phyloP scores from a whole-genome alignment of 441 rosid species.

The Pelargonium myrrhifolium region DNA sequence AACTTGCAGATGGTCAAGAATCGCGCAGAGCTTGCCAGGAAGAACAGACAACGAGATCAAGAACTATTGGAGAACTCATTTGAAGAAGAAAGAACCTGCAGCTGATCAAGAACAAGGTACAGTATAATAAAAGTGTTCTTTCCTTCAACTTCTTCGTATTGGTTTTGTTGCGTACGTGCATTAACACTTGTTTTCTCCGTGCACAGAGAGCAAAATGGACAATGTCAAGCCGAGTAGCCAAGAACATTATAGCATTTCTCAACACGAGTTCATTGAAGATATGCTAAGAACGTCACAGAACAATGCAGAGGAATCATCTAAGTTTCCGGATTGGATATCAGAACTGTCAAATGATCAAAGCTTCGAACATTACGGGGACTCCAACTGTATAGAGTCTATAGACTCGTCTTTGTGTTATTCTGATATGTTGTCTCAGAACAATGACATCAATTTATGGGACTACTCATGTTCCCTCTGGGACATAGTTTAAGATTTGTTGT shows the following conservation, averaged over 20 bases:
- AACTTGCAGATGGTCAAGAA: conserved; percentile 52
- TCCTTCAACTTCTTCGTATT: not conserved
- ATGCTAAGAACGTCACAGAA: conserved; percentile 14
- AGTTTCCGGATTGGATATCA: conserved; percentile 46
- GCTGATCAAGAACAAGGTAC: conserved; percentile 38
- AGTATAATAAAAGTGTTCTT: conserved; percentile 2
- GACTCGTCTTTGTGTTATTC: conserved; percentile 20
- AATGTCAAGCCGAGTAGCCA: conserved; percentile 16
- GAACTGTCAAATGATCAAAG: conserved; percentile 29
- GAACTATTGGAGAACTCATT: conserved; percentile 69
- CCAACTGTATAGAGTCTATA: conserved; percentile 16
- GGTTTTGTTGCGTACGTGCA: not conserved
- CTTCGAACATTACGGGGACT: conserved; percentile 19
- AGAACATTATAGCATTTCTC: conserved; percentile 10
- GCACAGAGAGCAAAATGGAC: conserved; percentile 16
- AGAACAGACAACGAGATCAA: conserved; percentile 76
- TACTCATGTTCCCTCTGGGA: conserved; percentile 46
- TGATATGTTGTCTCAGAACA: conserved; percentile 31
- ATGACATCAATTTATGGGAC: conserved; percentile 27
- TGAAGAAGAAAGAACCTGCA: conserved; percentile 38
- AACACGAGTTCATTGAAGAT: conserved; percentile 19
- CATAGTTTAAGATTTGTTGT: conserved; percentile 22
- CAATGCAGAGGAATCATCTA: conserved; percentile 19
- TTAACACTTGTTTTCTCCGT: not conserved
- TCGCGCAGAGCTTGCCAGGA: conserved; percentile 66